phyloP scores from a whole-genome alignment of 2,329 filamentous ascomycete genomes.

The Pseudogymnoascus sp. region DNA sequence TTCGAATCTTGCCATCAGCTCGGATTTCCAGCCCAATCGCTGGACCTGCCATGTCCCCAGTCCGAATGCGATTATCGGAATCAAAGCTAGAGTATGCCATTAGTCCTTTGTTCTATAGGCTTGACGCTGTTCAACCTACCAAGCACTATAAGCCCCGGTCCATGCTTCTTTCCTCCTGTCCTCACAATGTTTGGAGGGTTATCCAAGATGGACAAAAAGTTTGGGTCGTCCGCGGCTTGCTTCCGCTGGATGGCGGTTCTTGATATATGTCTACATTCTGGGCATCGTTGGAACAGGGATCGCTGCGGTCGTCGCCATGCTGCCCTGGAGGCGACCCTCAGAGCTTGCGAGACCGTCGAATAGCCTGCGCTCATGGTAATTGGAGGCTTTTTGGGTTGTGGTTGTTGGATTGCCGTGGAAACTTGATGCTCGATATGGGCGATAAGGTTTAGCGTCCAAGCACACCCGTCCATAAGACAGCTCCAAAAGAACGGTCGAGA shows the following conservation, averaged over 20 bases:
- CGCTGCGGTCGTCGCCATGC: not conserved
- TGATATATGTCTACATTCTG: slow-evolving; percentile 23
- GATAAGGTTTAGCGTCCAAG: slow-evolving; percentile 8
- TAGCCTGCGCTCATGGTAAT: slow-evolving; percentile 6
- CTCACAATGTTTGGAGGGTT: slow-evolving; percentile 75
- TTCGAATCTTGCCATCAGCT: slow-evolving; percentile 83
- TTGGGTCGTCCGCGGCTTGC: slow-evolving; percentile 63
- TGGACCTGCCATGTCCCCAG: slow-evolving; percentile 95
- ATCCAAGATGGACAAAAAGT: slow-evolving; percentile 80
- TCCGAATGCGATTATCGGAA: slow-evolving; percentile 82
- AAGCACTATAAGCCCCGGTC: slow-evolving; percentile 70
- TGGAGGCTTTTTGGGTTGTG: not conserved
- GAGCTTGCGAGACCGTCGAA: slow-evolving; percentile 3
- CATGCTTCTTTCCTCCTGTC: slow-evolving; percentile 54
- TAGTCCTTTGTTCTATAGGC: slow-evolving; percentile 9
- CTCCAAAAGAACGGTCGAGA: not conserved
- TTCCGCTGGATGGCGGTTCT: slow-evolving; percentile 16
- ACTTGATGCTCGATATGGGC: slow-evolving; percentile 4
- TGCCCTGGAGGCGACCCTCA: not conserved
- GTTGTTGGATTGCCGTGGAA: not conserved
- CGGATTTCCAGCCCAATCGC: slow-evolving; percentile 86
- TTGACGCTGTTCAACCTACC: slow-evolving; percentile 35
- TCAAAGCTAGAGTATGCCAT: slow-evolving; percentile 39
- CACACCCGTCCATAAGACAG: not conserved
- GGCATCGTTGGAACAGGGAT: slow-evolving; percentile 6